Base-by-base conservation (phyloP, 176 grass and related monocot genomes). In the Guadua angustifolia region DNA sequence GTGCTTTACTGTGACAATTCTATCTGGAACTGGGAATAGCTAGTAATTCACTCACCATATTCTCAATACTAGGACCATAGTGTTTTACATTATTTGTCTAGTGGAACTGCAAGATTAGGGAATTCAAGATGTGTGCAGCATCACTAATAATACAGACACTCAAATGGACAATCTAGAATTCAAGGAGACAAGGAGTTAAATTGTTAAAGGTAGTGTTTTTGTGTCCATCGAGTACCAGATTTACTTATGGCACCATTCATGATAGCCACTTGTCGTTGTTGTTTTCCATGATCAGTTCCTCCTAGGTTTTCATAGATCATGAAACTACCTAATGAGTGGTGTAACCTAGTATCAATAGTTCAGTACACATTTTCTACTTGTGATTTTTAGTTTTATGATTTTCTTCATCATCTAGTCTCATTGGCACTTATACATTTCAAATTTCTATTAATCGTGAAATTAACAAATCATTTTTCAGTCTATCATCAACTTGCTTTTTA, bases 391-490 rank as follows among this genome's bases (percentile, higher is more conserved):
- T 71, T 40, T 49, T 26, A 69, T 61, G 12, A 21, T 60, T 60
- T 60, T 5, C 57, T 60, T 60, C 9, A 25, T 12, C n/a, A 25
- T 60, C 9, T 25, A 25, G 74, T 49, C 79, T 8, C 38, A 46
- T n/a, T 13, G 52, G 22, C 36, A 58, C 21, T 13, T 42, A 40
- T 13, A 71, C 10, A 26, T 25, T 59, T 32, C 55, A 43, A 71
- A 21, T 82, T 57, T n/a, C 51, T 82, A 29, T 69, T 69, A 45
- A 33, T 71, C 5, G 13, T 71, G 66, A 18, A 53, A 26, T 39
- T 56, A 56, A 36, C 58, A 82, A 81, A 87, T 33, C n/a, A 10
- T 66, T 87, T 55, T 68, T 57, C 17, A 33, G 35, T 79, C 63
- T 52, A 52, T 64, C 21, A 56, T 42, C 59, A 63, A 35, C 11